Evolutionary conservation across 306 rosid genomes (phyloP).

Genomic region (Begonia masoniana): DNA sequence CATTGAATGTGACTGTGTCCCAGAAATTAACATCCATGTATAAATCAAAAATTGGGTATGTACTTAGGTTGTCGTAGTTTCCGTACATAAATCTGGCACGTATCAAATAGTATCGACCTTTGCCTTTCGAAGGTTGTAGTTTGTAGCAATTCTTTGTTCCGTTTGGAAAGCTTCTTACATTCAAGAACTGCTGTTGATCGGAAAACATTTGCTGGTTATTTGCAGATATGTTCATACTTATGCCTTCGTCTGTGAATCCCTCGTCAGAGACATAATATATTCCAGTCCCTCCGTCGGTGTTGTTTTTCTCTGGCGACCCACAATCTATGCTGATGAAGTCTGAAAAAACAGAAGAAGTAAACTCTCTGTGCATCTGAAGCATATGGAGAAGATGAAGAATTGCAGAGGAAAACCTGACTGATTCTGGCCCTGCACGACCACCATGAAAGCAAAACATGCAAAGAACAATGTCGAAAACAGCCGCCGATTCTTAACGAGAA

Average conservation of each 20-base stretch:
- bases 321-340: slow-evolving; percentile 31
- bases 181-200: not conserved
- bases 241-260: not conserved
- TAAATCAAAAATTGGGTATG: slow-evolving; percentile 11
- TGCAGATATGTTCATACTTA: too few relatives aligned
- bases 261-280: slow-evolving; percentile 13
- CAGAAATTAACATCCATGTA: slow-evolving; percentile 16
- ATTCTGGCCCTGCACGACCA: slow-evolving; percentile 5
- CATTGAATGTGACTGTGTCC: slow-evolving; percentile 6
- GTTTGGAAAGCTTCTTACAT: slow-evolving; percentile 14
- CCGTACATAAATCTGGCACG: slow-evolving; percentile 19
- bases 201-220: too few relatives aligned
- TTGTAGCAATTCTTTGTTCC: slow-evolving; percentile 17
- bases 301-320: slow-evolving; percentile 10
- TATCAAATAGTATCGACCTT: slow-evolving; percentile 15
- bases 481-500: too few relatives aligned
- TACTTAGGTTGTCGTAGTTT: slow-evolving; percentile 6
- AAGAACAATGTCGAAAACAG: not conserved
- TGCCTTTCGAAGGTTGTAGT: slow-evolving; percentile 5
- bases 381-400: not conserved
- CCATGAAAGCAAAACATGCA: not conserved
- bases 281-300: slow-evolving; percentile 5
- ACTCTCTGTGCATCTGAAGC: not conserved
- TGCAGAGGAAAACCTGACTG: slow-evolving; percentile 4
- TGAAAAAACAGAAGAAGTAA: not conserved